These are phyloP conservation scores for Termitomyces sp. DNA, from an alignment of 768 basidiomycete species.

Conservation along the genomic window DNA sequence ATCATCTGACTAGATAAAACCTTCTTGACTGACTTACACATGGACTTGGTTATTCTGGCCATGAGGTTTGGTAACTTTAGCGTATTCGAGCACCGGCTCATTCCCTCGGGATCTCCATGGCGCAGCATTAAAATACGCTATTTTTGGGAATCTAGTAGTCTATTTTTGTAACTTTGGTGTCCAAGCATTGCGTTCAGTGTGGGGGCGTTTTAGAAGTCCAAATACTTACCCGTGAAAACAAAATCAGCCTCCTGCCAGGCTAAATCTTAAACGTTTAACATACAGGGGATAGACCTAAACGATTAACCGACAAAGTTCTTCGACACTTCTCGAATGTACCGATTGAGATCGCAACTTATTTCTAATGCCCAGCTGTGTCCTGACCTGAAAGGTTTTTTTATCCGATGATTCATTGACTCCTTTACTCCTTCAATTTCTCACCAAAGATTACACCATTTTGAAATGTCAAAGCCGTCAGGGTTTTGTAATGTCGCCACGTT, in stretches of 20 bases:
- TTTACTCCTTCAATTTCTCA: not conserved
- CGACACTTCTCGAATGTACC: not conserved
- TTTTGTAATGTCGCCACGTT: not conserved
- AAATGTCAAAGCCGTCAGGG: not conserved
- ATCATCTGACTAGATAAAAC: slow-evolving; percentile 3
- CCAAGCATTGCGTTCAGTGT: not conserved
- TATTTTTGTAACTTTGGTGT: slow-evolving; percentile 2
- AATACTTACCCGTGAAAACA: not conserved
- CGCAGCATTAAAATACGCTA: not conserved
- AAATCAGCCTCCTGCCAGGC: not conserved
- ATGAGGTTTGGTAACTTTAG: slow-evolving; percentile 7
- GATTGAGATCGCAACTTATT: not conserved
- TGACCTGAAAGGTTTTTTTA: not conserved
- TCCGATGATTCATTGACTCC: not conserved
- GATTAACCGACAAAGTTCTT: slow-evolving; percentile 11
- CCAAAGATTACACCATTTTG: not conserved
- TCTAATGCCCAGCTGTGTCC: not conserved
- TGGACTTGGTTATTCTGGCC: slow-evolving; percentile 6
- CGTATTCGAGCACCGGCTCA: slow-evolving; percentile 1
- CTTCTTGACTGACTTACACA: slow-evolving; percentile 9
- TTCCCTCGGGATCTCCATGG: slow-evolving; percentile 14
- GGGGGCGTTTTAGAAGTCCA: not conserved
- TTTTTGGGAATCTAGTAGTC: slow-evolving; percentile 1
- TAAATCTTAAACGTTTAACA: slow-evolving; percentile 9
- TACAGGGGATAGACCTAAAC: slow-evolving; percentile 9